Conservation (phyloP, 2,329 filamentous ascomycete species). For the Lecanicillium sp. region DNA sequence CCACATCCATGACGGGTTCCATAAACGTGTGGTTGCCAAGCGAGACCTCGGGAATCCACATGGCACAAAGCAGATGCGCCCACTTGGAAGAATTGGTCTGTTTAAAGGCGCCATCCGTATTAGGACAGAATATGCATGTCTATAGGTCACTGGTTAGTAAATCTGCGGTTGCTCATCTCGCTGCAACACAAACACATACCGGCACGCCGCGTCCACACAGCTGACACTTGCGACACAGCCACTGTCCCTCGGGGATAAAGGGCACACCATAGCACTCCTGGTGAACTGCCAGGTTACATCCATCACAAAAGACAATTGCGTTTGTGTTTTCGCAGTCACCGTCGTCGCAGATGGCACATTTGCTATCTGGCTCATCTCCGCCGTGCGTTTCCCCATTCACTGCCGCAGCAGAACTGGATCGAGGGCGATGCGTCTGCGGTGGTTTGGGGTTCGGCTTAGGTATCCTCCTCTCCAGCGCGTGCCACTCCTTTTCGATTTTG, state of each 20-base stretch:
- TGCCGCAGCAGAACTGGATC: slow-evolving; percentile 88
- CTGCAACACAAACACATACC: not conserved
- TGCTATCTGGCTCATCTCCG: slow-evolving; percentile 92
- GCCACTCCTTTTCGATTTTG: slow-evolving; percentile 98
- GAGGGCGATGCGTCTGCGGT: slow-evolving; percentile 84
- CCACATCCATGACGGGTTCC: slow-evolving; percentile 96
- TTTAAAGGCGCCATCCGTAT: slow-evolving; percentile 96
- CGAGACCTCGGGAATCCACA: slow-evolving; percentile 97
- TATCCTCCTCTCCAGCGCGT: slow-evolving; percentile 90
- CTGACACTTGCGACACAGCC: slow-evolving; percentile 95
- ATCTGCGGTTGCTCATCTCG: slow-evolving; percentile 8
- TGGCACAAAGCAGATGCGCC: slow-evolving; percentile 92
- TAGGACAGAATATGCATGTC: slow-evolving; percentile 98
- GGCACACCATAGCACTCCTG: slow-evolving; percentile 98
- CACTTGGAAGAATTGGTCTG: slow-evolving; percentile 95
- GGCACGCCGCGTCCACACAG: slow-evolving; percentile 87
- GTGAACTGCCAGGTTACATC: slow-evolving; percentile 93
- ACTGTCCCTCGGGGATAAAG: slow-evolving; percentile 97
- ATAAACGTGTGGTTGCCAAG: slow-evolving; percentile 95
- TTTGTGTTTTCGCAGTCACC: slow-evolving; percentile 99
- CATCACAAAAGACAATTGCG: slow-evolving; percentile 97
- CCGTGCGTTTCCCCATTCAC: slow-evolving; percentile 82
- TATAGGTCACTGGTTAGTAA: slow-evolving; percentile 24
- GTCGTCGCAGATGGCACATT: slow-evolving; percentile 96
- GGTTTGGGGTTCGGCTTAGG: slow-evolving; percentile 96